phyloP scores from a whole-genome alignment of 345 rosid genomes.

The Erucastrum elatum region DNA sequence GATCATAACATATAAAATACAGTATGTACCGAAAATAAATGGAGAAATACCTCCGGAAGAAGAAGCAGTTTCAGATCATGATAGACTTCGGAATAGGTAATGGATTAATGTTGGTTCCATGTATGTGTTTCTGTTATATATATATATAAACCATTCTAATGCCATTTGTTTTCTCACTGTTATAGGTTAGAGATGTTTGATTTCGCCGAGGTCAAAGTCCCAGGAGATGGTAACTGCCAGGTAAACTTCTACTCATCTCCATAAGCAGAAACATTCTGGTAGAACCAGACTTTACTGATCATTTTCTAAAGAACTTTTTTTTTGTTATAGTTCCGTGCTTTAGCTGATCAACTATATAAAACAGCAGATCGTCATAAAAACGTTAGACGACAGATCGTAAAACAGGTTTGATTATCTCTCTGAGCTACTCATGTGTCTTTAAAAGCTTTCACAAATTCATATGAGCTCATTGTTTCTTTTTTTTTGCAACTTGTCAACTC shows the following conservation, averaged over 20 bases:
- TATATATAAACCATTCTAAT: neutral
- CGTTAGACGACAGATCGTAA: constrained; percentile 55
- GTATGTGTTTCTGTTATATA: neutral
- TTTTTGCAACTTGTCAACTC: neutral
- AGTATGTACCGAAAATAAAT: constrained; percentile 93
- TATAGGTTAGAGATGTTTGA: constrained; percentile 40
- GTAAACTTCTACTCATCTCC: neutral
- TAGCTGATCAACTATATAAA: constrained; percentile 64
- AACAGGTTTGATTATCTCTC: constrained; percentile 53
- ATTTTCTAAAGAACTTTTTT: neutral
- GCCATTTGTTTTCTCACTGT: neutral
- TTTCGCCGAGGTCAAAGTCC: constrained; percentile 37
- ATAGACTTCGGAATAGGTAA: constrained; percentile 78
- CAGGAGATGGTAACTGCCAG: constrained; percentile 46
- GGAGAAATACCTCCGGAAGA: constrained; percentile 93
- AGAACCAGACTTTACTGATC: neutral
- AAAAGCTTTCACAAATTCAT: neutral
- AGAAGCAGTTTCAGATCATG: constrained; percentile 95
- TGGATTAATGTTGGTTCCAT: neutral
- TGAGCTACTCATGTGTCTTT: neutral
- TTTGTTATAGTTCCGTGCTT: constrained; percentile 63
- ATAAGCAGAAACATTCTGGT: neutral
- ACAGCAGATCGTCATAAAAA: constrained; percentile 65
- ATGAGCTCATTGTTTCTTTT: neutral
- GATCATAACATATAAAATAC: neutral